Evolutionary conservation across 345 rosid genomes (phyloP).

Genomic region (Raphanus sativus): DNA sequence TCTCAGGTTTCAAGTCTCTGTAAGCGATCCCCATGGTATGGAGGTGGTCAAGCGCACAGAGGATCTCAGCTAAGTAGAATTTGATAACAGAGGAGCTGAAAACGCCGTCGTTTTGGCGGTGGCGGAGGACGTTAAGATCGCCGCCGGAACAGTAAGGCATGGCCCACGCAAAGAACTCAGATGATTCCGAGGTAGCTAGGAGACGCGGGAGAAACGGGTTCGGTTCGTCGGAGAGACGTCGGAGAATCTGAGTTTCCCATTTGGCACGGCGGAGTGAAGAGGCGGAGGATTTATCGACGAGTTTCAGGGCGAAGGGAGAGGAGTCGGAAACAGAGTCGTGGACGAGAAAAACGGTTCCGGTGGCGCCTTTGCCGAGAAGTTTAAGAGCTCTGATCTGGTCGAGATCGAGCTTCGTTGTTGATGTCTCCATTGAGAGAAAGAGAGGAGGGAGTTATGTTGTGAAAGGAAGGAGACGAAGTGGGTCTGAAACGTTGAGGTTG

Average conservation of each 20-base stretch:
- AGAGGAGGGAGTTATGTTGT: constrained; percentile 3
- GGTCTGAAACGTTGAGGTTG: constrained; percentile 34
- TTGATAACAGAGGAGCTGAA: constrained; percentile 74
- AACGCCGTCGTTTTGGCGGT: constrained; percentile 76
- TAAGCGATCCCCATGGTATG: constrained; percentile 78
- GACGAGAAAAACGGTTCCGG: constrained; percentile 90
- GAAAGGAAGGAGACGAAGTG: constrained; percentile 33
- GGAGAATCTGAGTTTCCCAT: constrained; percentile 71
- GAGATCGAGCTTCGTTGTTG: constrained; percentile 34
- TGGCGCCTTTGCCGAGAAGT: constrained; percentile 85
- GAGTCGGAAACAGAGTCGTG: constrained; percentile 56
- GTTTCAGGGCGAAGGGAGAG: constrained; percentile 70
- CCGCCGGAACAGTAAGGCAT: constrained; percentile 92
- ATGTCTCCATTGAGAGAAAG: constrained; percentile 23
- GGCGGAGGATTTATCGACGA: constrained; percentile 60
- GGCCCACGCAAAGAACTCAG: constrained; percentile 78
- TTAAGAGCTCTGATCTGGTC: constrained; percentile 54
- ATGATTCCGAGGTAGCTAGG: constrained; percentile 55
- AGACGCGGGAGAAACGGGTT: constrained; percentile 86
- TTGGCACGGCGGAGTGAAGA: constrained; percentile 67
- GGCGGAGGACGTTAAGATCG: constrained; percentile 83
- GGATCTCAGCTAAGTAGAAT: constrained; percentile 81
- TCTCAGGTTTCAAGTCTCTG: constrained; percentile 93
- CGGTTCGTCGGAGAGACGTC: constrained; percentile 43
- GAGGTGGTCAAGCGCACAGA: constrained; percentile 81